phyloP scores from a whole-genome alignment of 805 yeast species.

The Candida parachauliodes region DNA sequence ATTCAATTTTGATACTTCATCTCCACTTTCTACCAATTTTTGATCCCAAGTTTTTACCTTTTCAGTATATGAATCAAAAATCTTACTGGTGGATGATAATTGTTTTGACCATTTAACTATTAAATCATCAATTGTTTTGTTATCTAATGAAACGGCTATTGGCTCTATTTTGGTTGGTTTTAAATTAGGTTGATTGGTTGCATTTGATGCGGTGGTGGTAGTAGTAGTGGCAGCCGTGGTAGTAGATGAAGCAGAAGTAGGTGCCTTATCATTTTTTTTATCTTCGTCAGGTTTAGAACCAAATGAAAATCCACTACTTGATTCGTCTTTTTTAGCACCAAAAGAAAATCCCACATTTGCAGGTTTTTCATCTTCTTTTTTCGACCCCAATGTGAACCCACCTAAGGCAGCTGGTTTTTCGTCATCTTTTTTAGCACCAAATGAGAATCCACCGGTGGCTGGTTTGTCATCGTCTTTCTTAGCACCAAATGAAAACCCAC shows the following conservation, averaged over 20 bases:
- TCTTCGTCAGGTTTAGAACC: constrained; percentile 14
- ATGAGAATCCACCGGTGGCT: constrained; percentile 16
- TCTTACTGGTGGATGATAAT: constrained; percentile 64
- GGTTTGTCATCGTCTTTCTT: constrained; percentile 10
- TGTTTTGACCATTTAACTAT: constrained; percentile 92
- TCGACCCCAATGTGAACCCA: too few species aligned
- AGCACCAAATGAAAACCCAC: constrained; percentile 14
- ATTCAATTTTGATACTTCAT: constrained; percentile 73
- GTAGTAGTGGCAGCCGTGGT: constrained; percentile 8
- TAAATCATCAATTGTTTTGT: constrained; percentile 89
- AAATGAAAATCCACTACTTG: constrained; percentile 20
- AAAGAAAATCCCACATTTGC: constrained; percentile 19
- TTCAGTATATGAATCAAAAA: constrained; percentile 71
- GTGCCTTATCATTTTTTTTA: constrained; percentile 11
- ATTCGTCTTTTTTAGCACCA: constrained; percentile 17
- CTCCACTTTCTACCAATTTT: constrained; percentile 78
- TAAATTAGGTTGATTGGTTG: constrained; percentile 23
- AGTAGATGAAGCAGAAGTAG: constrained; percentile 6
- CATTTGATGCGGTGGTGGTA: constrained; percentile 11
- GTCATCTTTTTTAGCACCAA: too few species aligned
- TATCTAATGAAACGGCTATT: constrained; percentile 73
- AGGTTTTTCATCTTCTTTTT: constrained; percentile 15
- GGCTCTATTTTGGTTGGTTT: constrained; percentile 58
- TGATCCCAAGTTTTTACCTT: constrained; percentile 85
- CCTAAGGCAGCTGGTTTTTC: constrained; percentile 10